These are phyloP conservation scores for Stephanodiscus minutulus DNA, from an alignment of 108 stramenopile species.

Conservation along the genomic window DNA sequence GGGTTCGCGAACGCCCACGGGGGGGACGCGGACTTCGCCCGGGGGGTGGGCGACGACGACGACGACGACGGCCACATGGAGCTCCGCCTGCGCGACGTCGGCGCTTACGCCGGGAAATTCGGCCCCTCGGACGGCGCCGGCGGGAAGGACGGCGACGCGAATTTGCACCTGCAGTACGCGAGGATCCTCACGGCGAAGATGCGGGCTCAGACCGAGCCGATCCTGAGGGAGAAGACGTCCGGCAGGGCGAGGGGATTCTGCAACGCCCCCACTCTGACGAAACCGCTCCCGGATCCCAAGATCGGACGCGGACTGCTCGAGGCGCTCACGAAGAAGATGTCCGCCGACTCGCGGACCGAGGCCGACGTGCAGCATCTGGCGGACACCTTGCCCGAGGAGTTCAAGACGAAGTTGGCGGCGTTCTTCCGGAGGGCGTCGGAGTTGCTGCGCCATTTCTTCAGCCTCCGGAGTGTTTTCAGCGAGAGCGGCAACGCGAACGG, in stretches of 20 bases:
- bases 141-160: constrained; percentile 32
- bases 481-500: constrained; percentile 37
- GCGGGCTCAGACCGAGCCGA: constrained; percentile 34
- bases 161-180: constrained; percentile 59
- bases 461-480: constrained; percentile 54
- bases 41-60: constrained; percentile 69
- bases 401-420: constrained; percentile 64
- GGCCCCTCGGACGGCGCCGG: constrained; percentile 5
- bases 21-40: constrained; percentile 74
- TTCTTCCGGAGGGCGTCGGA: constrained; percentile 86
- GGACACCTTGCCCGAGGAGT: constrained; percentile 71
- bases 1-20: constrained; percentile 70
- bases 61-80: constrained; percentile 34
- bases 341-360: constrained; percentile 74
- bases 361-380: constrained; percentile 70
- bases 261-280: constrained; percentile 28
- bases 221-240: constrained; percentile 17
- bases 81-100: constrained; percentile 70
- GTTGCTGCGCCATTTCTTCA: constrained; percentile 88
- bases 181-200: constrained; percentile 51
- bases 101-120: constrained; percentile 64
- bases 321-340: constrained; percentile 88
- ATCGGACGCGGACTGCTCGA: constrained; percentile 68
- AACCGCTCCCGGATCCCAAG: constrained; percentile 70
- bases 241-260: constrained; percentile 42